These are phyloP conservation scores for Lentinus polychrous DNA, from an alignment of 1,284 basidiomycete genomes.

Conservation along the genomic window DNA sequence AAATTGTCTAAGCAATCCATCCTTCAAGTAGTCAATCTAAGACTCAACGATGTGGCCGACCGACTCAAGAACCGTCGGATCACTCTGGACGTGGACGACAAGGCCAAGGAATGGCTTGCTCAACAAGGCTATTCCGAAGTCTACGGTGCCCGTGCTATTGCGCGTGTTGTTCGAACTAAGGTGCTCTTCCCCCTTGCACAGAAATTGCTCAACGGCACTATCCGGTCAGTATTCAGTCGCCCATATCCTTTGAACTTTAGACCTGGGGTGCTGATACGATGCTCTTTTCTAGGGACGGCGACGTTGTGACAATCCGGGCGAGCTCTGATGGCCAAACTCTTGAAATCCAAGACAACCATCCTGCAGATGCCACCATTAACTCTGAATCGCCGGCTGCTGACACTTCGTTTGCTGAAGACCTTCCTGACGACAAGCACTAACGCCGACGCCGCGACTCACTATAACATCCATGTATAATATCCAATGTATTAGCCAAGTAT, in stretches of 20 bases:
- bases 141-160: conserved; percentile 84
- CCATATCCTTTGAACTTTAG: too few relatives aligned
- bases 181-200: conserved; percentile 76
- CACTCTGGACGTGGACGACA: conserved; percentile 60
- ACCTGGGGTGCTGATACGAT: neutral
- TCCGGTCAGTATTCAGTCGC: conserved; percentile 43
- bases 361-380: conserved; percentile 31
- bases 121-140: conserved; percentile 77
- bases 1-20: conserved; percentile 74
- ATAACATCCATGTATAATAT: neutral
- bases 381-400: conserved; percentile 2
- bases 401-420: neutral
- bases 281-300: conserved; percentile 45
- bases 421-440: neutral
- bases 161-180: conserved; percentile 70
- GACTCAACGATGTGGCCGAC: conserved; percentile 68
- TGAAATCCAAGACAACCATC: conserved; percentile 52
- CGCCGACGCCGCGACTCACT: neutral
- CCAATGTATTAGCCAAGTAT: too few relatives aligned
- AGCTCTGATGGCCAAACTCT: conserved; percentile 37
- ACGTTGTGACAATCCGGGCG: conserved; percentile 51
- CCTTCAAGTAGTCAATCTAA: conserved; percentile 69
- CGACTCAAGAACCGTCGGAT: conserved; percentile 65
- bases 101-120: conserved; percentile 70
- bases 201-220: conserved; percentile 67